Base-by-base conservation (phyloP, 1,284 basidiomycete genomes). In the Singerocomus rubriflavus region DNA sequence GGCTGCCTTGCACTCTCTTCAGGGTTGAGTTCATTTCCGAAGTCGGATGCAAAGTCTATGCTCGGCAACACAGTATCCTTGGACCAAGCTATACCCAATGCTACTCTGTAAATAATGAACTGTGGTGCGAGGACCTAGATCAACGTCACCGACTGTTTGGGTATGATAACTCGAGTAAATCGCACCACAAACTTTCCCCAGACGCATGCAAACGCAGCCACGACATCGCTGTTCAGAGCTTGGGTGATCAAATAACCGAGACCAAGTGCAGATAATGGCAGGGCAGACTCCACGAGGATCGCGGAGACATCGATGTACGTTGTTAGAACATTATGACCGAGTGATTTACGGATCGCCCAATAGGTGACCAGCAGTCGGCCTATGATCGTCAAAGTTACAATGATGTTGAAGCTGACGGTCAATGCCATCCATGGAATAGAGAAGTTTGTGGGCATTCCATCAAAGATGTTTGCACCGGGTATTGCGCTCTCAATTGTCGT, bases 41-140 rank as follows among this genome's bases (percentile, higher is more conserved):
- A 26, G 11, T 50, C 48, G 44, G 29, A 5, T 34, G 44, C 36
- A 25, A 50, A 50, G n/a, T n/a, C 6, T 12, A 50, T 46, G n/a
- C 8, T 16, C 1, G 5, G 30, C 5, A 48, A 33, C 17, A 9
- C 33, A 5, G 36, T 48, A 10, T 50, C 48, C 44, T 33, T 49
- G 9, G 44, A 33, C 48, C 48, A 50, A 13, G 31, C 48, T 11
- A 48, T 14, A 1, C 44, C 48, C 17, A 21, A 11, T 10, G 48
- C 48, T n/a, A 50, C 25, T 17, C 49, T 51, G 38, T 51, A 51
- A 6, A 51, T 50, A 33, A 51, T 51, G 27, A 49, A 41, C n/a
- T 51, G 49, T 6, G 49, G 49, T 17, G 49, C 35, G 16, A 51
- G 29, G 16, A 35, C 46, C 49, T 51, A 36, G 27, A 40, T 11